phyloP scores from a whole-genome alignment of 148 eudicot genomes.

The Arbutus unedo region DNA sequence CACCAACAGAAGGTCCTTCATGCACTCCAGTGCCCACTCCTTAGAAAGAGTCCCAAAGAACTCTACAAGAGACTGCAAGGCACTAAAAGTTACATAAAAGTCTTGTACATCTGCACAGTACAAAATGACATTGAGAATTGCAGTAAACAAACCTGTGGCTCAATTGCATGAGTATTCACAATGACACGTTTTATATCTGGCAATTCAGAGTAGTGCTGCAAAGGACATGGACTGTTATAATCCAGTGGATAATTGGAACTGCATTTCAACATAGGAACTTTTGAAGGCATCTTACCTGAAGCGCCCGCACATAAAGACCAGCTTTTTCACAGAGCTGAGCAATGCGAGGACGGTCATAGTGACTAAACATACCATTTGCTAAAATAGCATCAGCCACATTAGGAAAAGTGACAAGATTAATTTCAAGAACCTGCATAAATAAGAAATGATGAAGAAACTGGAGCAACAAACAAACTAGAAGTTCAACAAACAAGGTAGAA shows the following conservation, averaged over 20 bases:
- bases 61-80: conserved; percentile 82
- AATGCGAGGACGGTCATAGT: conserved; percentile 92
- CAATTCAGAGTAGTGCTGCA: conserved; percentile 86
- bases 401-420: conserved; percentile 92
- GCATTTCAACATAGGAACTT: background rate
- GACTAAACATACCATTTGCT: conserved; percentile 98
- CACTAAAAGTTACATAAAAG: conserved; percentile 12
- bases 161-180: conserved; percentile 96
- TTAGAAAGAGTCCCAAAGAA: conserved; percentile 92
- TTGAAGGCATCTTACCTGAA: conserved; percentile 47
- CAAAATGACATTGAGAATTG: background rate
- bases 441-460: background rate
- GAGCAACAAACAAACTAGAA: conserved; percentile 1
- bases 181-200: conserved; percentile 94
- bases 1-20: conserved; percentile 92
- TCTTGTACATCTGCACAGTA: background rate
- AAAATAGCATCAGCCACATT: conserved; percentile 98
- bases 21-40: conserved; percentile 98
- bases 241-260: background rate
- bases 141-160: conserved; percentile 72
- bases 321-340: conserved; percentile 98
- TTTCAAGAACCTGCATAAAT: conserved; percentile 70
- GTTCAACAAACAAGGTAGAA: background rate
- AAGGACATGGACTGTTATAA: conserved; percentile 16
- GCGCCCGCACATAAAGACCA: conserved; percentile 88